Percentiles rank a stretch among this genome's conserved stretches.
phyloP scores from a whole-genome alignment of 176 grass and related monocot species.

The Elaeis guineensis region DNA sequence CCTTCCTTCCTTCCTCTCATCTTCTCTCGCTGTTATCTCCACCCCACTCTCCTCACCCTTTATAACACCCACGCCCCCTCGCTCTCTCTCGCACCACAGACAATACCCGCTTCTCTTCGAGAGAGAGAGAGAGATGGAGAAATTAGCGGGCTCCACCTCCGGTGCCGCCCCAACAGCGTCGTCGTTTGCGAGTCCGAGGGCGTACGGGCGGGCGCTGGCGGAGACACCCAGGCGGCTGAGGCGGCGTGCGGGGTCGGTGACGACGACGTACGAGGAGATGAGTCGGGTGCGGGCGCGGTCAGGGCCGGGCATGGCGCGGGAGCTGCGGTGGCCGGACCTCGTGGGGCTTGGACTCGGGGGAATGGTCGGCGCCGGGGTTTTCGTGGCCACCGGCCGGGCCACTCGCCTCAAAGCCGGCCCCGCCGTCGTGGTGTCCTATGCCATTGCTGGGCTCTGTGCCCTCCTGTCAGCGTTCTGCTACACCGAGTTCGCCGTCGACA shows the following conservation, averaged over 20 bases:
- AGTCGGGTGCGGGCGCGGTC: constrained; percentile 71
- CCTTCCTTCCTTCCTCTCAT: no score
- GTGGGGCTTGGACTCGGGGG: constrained; percentile 65
- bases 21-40: no score
- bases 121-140: not conserved
- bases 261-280: constrained; percentile 78
- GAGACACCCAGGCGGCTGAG: constrained; percentile 53
- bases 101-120: constrained; percentile 6
- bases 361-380: constrained; percentile 52
- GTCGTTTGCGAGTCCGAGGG: constrained; percentile 47
- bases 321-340: constrained; percentile 84
- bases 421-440: constrained; percentile 23
- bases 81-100: not conserved
- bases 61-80: constrained; percentile 15
- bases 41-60: not conserved
- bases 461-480: no score
- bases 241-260: constrained; percentile 55
- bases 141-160: no score
- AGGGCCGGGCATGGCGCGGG: constrained; percentile 53
- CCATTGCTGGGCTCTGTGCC: no score
- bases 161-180: constrained; percentile 2
- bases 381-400: constrained; percentile 47
- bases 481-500: no score
- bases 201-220: constrained; percentile 45
- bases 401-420: constrained; percentile 17